Conservation (phyloP, 768 basidiomycete genomes). For the Phylloporus arenicola region DNA sequence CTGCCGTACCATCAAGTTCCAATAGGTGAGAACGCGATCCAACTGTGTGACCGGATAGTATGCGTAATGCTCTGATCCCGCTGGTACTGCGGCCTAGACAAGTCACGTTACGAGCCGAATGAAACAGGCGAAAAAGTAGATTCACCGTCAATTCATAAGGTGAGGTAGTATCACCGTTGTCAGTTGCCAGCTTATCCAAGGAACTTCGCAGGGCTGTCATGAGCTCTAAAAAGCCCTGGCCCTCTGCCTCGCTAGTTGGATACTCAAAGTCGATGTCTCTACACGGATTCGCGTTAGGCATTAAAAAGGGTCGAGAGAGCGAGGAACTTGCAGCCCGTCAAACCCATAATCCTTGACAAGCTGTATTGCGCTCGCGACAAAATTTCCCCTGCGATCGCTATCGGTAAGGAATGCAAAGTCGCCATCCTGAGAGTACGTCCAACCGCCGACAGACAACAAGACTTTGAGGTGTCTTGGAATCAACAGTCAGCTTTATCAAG, state of each 20-base stretch:
- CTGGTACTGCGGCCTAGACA: slow-evolving; percentile 51
- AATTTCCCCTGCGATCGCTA: slow-evolving; percentile 45
- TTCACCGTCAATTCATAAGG: slow-evolving; percentile 54
- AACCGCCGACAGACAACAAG: slow-evolving; percentile 52
- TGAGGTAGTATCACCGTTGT: slow-evolving; percentile 53
- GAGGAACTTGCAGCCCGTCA: slow-evolving; percentile 58
- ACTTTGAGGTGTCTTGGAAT: slow-evolving; percentile 40
- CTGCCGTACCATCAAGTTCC: slow-evolving; percentile 70
- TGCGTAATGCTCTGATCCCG: slow-evolving; percentile 55
- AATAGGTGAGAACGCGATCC: slow-evolving; percentile 62
- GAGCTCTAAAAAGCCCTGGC: slow-evolving; percentile 63
- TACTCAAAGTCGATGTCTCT: slow-evolving; percentile 81
- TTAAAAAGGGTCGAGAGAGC: not conserved
- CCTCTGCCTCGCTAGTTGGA: slow-evolving; percentile 52
- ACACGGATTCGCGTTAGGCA: not conserved
- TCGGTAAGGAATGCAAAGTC: slow-evolving; percentile 64
- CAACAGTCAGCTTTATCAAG: not conserved
- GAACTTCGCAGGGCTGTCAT: slow-evolving; percentile 56
- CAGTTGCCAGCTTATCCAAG: slow-evolving; percentile 50
- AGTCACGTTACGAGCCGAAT: not conserved
- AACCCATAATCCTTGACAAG: slow-evolving; percentile 73
- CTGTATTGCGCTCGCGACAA: slow-evolving; percentile 56
- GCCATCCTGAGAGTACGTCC: slow-evolving; percentile 66
- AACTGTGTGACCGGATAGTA: slow-evolving; percentile 57
- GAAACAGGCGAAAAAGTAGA: not conserved